Percentiles rank a stretch among this genome's conserved stretches.
Conservation (phyloP, 345 rosid genomes). For the Salix suchowensis region DNA sequence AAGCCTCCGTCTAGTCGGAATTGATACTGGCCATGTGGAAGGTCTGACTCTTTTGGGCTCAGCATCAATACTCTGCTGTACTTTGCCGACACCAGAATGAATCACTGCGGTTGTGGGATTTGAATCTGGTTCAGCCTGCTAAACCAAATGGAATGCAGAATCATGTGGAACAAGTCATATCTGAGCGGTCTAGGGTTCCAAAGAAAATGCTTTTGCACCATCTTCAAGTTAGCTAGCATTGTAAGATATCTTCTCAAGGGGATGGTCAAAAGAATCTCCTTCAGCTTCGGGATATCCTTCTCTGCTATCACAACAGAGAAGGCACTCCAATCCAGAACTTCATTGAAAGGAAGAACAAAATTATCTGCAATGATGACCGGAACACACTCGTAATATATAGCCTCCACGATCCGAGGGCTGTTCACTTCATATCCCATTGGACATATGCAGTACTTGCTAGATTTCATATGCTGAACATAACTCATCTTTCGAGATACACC, state of each 20-base stretch:
- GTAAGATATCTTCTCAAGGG: conserved; percentile 56
- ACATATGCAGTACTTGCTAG: conserved; percentile 76
- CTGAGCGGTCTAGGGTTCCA: conserved; percentile 71
- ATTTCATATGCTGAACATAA: conserved; percentile 83
- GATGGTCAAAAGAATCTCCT: conserved; percentile 66
- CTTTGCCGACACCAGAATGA: neutral
- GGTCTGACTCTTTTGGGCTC: neutral
- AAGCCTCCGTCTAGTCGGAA: neutral
- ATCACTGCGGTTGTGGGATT: conserved; percentile 6
- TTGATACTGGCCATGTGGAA: neutral
- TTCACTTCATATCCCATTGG: conserved; percentile 93
- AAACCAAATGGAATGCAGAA: conserved; percentile 87
- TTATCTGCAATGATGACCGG: conserved; percentile 87
- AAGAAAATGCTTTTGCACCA: conserved; percentile 82
- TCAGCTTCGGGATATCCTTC: conserved; percentile 75
- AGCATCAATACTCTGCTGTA: neutral
- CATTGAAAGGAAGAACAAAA: conserved; percentile 73
- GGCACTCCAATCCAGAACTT: conserved; percentile 73
- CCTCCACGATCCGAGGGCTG: conserved; percentile 86
- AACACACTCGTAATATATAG: conserved; percentile 85
- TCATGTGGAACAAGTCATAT: conserved; percentile 88
- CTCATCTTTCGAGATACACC: conserved; percentile 56
- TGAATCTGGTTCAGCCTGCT: conserved; percentile 52
- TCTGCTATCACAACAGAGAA: conserved; percentile 73
- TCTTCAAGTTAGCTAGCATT: conserved; percentile 69